Evolutionary conservation across 2,329 filamentous ascomycete species (phyloP), one percentile per base, ranked within the genome.

Genomic region (Fusarium virguliforme): DNA sequence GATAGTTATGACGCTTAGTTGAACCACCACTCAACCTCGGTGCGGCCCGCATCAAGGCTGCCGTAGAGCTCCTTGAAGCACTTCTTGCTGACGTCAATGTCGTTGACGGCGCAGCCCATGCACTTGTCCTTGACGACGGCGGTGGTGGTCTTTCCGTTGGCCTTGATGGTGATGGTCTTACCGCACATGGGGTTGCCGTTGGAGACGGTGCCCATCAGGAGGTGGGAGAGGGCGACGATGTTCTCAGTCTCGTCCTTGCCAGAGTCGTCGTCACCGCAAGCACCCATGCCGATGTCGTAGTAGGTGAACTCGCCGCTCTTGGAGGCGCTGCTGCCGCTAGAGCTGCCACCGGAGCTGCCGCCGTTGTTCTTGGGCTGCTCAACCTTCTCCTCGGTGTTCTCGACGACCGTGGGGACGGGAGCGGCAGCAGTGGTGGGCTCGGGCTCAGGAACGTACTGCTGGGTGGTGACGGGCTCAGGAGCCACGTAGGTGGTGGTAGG

Each of bases 101-200:
- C 83, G 41, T 79, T 70, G 35, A 74, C 58, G 54, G 57, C 76
- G 80, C 93, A 96, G 74, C 91, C 90, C 81, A 88, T 87, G 85
- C 93, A 96, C 83, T 93, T 94, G 84, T 96, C 93, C 58, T 86
- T 87, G 67, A 95, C 88, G 4, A 75, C 86, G 67, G 89, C 92
- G 3, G 80, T 83, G 73, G 84, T 79, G 3, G 85, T 85, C 79
- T 87, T 87, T 79, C 92, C 92, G 55, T 86, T 84, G 78, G 84
- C 84, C 41, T 75, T 82, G 82, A 94, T 89, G 71, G 86, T 90
- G 76, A 95, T 87, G 54, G 82, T 89, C 83, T 89, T 87, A 79
- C 89, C 90, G 81, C 94, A 96, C 79, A 89, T 87, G 53, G 88
- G 86, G 85, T 94, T 93, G 74, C 80, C 83, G 83, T 93, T 94